Conservation (phyloP, 371 early-diverging fungal species). For the Mucor plumbeus region DNA sequence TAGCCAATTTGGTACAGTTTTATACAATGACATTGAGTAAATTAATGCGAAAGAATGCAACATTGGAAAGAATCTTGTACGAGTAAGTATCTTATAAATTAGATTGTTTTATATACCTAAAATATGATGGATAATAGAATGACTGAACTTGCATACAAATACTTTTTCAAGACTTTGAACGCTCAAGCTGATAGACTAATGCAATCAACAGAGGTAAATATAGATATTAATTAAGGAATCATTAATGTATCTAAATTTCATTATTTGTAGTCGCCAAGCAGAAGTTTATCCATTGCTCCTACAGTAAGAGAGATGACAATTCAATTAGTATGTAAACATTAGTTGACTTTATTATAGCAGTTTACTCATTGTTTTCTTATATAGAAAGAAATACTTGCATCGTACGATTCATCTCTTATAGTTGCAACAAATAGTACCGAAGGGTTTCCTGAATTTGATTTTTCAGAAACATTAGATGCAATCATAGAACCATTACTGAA, state of each 20-base stretch:
- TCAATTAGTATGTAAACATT: conserved; percentile 57
- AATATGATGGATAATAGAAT: conserved; percentile 42
- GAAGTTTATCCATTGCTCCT: conserved; percentile 66
- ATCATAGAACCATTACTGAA: conserved; percentile 77
- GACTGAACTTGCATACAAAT: conserved; percentile 67
- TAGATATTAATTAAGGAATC: neutral
- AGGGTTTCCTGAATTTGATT: conserved; percentile 56
- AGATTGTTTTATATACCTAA: neutral
- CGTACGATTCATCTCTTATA: conserved; percentile 76
- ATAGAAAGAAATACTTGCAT: conserved; percentile 80
- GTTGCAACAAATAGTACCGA: conserved; percentile 39
- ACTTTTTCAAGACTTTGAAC: conserved; percentile 72
- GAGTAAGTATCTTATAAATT: conserved; percentile 43
- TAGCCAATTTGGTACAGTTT: conserved; percentile 80
- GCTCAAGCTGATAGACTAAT: conserved; percentile 69
- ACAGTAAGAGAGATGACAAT: conserved; percentile 68
- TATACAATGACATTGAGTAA: conserved; percentile 71
- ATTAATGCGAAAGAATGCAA: conserved; percentile 63
- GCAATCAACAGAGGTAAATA: conserved; percentile 56
- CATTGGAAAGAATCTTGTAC: conserved; percentile 60
- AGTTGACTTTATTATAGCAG: too few species aligned
- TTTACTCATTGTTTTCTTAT: neutral
- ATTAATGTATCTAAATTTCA: neutral
- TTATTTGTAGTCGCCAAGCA: conserved; percentile 55
- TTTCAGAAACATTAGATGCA: conserved; percentile 68